Percentiles rank a stretch among this genome's conserved stretches.
Evolutionary conservation across 2,329 filamentous ascomycete genomes (phyloP).

Genomic region (Colletotrichum neosansevieriae): DNA sequence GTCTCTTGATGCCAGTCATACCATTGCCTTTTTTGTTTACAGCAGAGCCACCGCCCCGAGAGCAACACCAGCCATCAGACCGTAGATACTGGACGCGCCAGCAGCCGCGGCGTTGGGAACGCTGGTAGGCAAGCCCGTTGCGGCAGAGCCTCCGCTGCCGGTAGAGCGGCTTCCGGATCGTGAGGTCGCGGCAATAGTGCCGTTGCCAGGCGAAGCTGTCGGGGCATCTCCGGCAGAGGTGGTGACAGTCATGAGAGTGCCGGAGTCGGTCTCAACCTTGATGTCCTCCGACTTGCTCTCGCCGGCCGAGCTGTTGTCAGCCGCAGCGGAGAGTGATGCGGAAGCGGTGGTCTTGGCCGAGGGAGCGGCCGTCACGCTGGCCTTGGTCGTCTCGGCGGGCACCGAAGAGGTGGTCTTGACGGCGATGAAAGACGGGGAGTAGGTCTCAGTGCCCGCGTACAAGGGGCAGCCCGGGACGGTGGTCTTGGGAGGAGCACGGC

Average conservation of each 20-base stretch:
- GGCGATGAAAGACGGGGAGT: slow-evolving; percentile 63
- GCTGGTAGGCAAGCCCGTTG: background rate
- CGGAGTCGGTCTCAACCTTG: slow-evolving; percentile 1
- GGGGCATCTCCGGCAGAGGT: background rate
- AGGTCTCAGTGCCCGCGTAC: slow-evolving; percentile 68
- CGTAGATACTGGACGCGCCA: slow-evolving; percentile 11
- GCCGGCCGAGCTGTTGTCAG: slow-evolving; percentile 13
- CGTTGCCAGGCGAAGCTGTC: background rate
- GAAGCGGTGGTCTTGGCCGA: background rate
- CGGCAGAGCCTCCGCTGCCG: background rate
- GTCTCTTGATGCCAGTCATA: background rate
- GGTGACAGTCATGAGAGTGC: slow-evolving; percentile 7
- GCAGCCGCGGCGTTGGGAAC: slow-evolving; percentile 13
- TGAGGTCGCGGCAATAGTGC: background rate
- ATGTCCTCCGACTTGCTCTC: background rate
- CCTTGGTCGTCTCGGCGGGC: background rate
- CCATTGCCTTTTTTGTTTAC: background rate
- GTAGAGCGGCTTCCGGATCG: background rate
- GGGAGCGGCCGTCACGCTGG: background rate
- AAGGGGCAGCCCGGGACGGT: slow-evolving; percentile 69
- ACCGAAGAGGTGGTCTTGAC: slow-evolving; percentile 43
- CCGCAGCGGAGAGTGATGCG: background rate
- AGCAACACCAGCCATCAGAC: slow-evolving; percentile 10
- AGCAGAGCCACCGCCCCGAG: slow-evolving; percentile 20
- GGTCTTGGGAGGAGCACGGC: slow-evolving; percentile 72